Base-by-base conservation (phyloP, 2,329 filamentous ascomycete species). In the Cryphonectria nitschkei region DNA sequence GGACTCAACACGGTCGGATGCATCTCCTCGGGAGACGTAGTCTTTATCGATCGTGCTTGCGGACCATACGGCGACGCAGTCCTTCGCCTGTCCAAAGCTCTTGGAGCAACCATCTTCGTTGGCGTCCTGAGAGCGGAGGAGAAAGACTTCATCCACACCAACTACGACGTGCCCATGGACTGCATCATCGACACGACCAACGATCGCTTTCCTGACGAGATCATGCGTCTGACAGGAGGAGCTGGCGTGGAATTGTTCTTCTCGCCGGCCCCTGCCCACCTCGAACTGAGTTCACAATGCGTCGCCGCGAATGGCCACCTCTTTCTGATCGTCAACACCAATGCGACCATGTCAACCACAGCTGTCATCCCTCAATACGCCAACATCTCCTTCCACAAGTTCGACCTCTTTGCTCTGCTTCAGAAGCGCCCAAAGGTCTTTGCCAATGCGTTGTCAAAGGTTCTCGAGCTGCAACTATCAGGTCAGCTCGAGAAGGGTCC, bases 11-110 rank as follows among this genome's bases (percentile, higher is more conserved):
- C 77, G 16, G 56, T 78, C 50, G 78, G 77, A 0, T 70, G 72
- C 0, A 75, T 83, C 8, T 68, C 73, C 2, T 67, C 70, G 0
- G 77, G 75, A 0, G 75, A 79, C 16, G 79, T 73, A 2, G 78
- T 86, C 5, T 77, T 87, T 4, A 77, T 87, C 26, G 82, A 85
- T 67, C 79, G 80, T 13, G 85, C 81, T 3, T 80, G 82, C 4
- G 82, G 84, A 64, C 78, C 79, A 0, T 77, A 82, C 29, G 85
- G 85, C 1, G 79, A 84, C 52, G 82, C 81, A 13, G 84, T 83
- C 2, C 74, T 87, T 2, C 78, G 80, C 14, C 72, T 87, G 2
- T 82, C 83, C 34, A 77, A 74, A 61, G 69, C 76, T 1, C 73
- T 78, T 8, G 83, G 80, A 0, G 81, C 80, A 11, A 78, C 81